Percentiles rank a stretch among this genome's conserved stretches.
Conservation (phyloP, 1,139 yeast species). For the Suhomyces taliae region DNA sequence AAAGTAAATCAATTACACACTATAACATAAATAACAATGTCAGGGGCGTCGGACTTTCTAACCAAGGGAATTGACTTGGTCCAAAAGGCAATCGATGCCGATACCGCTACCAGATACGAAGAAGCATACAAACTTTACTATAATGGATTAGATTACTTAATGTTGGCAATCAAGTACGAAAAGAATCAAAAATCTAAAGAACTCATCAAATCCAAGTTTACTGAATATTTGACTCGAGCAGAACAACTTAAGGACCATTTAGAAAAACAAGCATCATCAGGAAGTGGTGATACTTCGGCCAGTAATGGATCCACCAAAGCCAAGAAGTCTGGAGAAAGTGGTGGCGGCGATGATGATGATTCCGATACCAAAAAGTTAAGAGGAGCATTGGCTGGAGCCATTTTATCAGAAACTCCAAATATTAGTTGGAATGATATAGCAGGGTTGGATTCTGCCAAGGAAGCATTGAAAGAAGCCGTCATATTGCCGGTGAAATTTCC, state of each 20-base stretch:
- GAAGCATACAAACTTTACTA: constrained; percentile 93
- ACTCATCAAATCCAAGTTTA: constrained; percentile 81
- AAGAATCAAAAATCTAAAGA: constrained; percentile 89
- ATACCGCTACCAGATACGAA: constrained; percentile 84
- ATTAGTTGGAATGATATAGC: constrained; percentile 96
- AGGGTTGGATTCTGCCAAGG: constrained; percentile 93
- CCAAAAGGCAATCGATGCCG: constrained; percentile 94
- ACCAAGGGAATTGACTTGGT: constrained; percentile 92
- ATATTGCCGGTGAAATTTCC: constrained; percentile 94
- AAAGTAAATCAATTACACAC: not conserved
- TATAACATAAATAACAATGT: constrained; percentile 17
- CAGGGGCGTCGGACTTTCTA: constrained; percentile 73
- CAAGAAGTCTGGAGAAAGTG: constrained; percentile 42
- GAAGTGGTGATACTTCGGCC: constrained; percentile 48
- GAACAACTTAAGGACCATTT: constrained; percentile 91
- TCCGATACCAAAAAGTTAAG: constrained; percentile 84
- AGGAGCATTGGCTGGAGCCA: constrained; percentile 91
- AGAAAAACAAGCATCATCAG: constrained; percentile 56
- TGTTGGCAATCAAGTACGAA: constrained; percentile 95
- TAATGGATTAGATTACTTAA: constrained; percentile 89
- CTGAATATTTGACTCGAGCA: constrained; percentile 89
- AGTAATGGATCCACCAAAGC: constrained; percentile 63
- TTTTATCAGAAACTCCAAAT: constrained; percentile 87
- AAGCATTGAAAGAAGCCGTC: constrained; percentile 95
- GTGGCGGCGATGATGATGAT: constrained; percentile 60